Conservation (phyloP, 805 yeast species). For the Lipomyces yamanashiensis region DNA sequence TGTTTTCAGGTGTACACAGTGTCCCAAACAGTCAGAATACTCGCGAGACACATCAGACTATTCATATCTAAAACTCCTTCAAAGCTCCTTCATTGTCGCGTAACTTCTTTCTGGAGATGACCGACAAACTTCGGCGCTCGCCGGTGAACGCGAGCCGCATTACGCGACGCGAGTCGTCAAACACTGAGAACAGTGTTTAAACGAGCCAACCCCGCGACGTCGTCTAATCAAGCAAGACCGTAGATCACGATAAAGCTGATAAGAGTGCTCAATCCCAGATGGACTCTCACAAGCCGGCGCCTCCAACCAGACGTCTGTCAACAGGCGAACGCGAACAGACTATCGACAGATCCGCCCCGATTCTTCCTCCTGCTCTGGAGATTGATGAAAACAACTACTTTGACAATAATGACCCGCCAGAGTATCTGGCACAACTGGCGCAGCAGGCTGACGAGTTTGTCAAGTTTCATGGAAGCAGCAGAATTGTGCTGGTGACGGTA, state of each 20-base stretch:
- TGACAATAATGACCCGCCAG: conserved; percentile 70
- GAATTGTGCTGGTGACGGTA: conserved; percentile 76
- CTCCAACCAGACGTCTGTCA: conserved; percentile 33
- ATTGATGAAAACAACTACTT: conserved; percentile 80
- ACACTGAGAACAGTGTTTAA: background rate
- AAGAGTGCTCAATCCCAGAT: background rate
- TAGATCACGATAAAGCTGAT: background rate
- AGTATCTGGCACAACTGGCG: conserved; percentile 67
- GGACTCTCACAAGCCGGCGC: conserved; percentile 4
- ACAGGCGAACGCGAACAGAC: conserved; percentile 52
- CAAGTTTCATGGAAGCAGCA: conserved; percentile 54
- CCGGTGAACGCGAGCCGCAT: conserved; percentile 20
- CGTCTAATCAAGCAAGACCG: background rate
- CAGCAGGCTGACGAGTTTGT: conserved; percentile 65
- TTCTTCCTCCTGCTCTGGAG: conserved; percentile 72
- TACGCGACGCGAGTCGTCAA: background rate
- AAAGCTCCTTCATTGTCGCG: background rate
- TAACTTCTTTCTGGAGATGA: conserved; percentile 14
- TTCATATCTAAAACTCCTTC: background rate
- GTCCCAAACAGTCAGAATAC: background rate
- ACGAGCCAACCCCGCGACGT: too few species aligned
- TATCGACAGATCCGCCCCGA: conserved; percentile 76
- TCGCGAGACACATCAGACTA: background rate
- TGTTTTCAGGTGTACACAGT: background rate
- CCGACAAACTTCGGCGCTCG: conserved; percentile 18